Evolutionary conservation across 2,329 filamentous ascomycete genomes (phyloP), one percentile per base, ranked within the genome.

Genomic region (Venturiaceae sp.): DNA sequence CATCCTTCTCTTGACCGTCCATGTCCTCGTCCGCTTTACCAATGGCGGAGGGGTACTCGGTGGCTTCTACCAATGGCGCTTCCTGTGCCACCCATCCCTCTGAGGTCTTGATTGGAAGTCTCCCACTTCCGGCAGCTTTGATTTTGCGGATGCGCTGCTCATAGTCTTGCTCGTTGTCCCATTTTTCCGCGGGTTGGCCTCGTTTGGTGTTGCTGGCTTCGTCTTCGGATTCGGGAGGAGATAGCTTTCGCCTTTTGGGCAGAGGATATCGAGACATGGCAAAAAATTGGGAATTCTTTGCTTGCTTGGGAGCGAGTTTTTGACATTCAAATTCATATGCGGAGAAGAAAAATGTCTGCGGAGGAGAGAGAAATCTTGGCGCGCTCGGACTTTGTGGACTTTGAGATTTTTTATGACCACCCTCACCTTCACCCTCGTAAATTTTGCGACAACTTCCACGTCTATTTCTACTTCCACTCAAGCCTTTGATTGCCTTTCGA

Each of bases 91-190:
- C 70, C 64, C 77, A 72, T 11, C 94, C 94, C 63, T 92, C 88
- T 0, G 84, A 80, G 0, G 90, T 95, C 74, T 94, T 95, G 63
- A 96, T 90, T 0, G 92, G 92, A 36, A 99, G 77, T 65, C 86
- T 83, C 37, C 83, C 90, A 68, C 77, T 86, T 68, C 92, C 88
- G 65, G 84, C 82, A 70, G 90, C 89, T 72, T 87, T 90, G 68
- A 83, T 86, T 71, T 94, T 94, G 65, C 89, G 82, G 52, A 88
- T 85, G 64, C 84, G 84, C 61, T 82, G 82, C 72, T 95, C 91
- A 77, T 96, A 97, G 71, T 90, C 87, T 69, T 95, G 88, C 75
- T 96, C 94, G 53, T 96, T 80, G 67, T 96, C 85, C 91, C 92
- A 97, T 72, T 39, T 33, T 47, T 34, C n/a, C 36, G 23, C 41